These are phyloP conservation scores for Sarocladium kiliense DNA, from an alignment of 2,329 filamentous ascomycete genomes.

Conservation along the genomic window DNA sequence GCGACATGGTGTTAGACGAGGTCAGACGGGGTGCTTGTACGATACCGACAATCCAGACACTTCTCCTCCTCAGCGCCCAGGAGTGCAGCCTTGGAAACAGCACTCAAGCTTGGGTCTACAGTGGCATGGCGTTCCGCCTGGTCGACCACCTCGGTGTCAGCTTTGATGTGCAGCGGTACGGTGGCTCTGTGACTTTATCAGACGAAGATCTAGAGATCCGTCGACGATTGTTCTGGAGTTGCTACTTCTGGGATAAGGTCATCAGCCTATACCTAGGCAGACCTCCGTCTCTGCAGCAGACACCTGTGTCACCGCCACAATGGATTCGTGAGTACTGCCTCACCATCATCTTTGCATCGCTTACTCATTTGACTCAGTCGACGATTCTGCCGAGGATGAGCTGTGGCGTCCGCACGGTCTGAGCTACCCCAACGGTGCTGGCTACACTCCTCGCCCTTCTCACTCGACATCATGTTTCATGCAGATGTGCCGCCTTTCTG, in stretches of 20 bases:
- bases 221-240: constrained; percentile 57
- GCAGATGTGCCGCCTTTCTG: constrained; percentile 51
- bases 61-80: constrained; percentile 54
- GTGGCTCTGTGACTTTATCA: constrained; percentile 42
- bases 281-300: constrained; percentile 49
- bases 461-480: constrained; percentile 57
- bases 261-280: constrained; percentile 56
- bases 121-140: constrained; percentile 45
- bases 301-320: constrained; percentile 48
- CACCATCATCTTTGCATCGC: neutral
- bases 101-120: constrained; percentile 51
- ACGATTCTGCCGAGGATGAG: constrained; percentile 54
- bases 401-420: constrained; percentile 54
- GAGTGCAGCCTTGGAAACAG: constrained; percentile 55
- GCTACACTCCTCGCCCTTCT: constrained; percentile 48
- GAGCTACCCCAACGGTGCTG: neutral
- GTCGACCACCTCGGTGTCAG: constrained; percentile 46
- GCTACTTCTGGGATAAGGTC: constrained; percentile 61
- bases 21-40: constrained; percentile 44
- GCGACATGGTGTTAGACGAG: constrained; percentile 48
- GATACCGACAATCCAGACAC: constrained; percentile 54
- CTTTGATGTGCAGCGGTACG: constrained; percentile 48
- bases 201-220: constrained; percentile 58
- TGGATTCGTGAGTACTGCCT: constrained; percentile 41
- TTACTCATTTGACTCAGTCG: constrained; percentile 33